phyloP scores from a whole-genome alignment of 2,329 filamentous ascomycete genomes.

The Epichloe bromicola region DNA sequence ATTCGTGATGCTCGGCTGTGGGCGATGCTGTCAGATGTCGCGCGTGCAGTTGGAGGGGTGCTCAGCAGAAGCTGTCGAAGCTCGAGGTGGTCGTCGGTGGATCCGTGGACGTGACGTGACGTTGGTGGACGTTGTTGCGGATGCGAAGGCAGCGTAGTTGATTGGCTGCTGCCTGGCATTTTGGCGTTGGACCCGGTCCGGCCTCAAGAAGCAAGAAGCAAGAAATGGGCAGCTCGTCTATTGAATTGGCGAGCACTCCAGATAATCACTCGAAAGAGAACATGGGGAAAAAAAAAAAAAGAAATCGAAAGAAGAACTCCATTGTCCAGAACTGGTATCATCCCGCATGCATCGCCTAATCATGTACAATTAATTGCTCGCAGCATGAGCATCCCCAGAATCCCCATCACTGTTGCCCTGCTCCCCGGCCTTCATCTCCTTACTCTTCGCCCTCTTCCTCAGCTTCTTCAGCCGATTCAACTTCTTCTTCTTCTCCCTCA shows the following conservation, averaged over 20 bases:
- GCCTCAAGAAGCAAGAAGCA: not conserved
- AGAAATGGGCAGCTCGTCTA: not conserved
- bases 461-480: conserved; percentile 48
- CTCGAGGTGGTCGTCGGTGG: not conserved
- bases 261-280: too few relatives aligned
- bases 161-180: not conserved
- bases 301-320: too few relatives aligned
- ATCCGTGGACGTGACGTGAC: not conserved
- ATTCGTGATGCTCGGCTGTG: not conserved
- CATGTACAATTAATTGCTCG: not conserved
- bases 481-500: conserved; percentile 49
- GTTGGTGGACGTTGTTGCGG: not conserved
- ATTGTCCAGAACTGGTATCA: not conserved
- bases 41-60: not conserved
- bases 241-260: too few relatives aligned
- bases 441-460: conserved; percentile 43
- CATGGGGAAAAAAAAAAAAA: too few relatives aligned
- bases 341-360: not conserved
- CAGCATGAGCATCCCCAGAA: conserved; percentile 2
- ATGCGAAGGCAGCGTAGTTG: not conserved
- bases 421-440: conserved; percentile 35
- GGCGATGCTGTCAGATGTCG: not conserved
- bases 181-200: not conserved
- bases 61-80: not conserved
- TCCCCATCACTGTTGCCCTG: conserved; percentile 10